Evolutionary conservation across 495 filamentous ascomycete genomes (phyloP), one percentile per base, ranked within the genome.

Genomic region (Stereocaulon alpinum): DNA sequence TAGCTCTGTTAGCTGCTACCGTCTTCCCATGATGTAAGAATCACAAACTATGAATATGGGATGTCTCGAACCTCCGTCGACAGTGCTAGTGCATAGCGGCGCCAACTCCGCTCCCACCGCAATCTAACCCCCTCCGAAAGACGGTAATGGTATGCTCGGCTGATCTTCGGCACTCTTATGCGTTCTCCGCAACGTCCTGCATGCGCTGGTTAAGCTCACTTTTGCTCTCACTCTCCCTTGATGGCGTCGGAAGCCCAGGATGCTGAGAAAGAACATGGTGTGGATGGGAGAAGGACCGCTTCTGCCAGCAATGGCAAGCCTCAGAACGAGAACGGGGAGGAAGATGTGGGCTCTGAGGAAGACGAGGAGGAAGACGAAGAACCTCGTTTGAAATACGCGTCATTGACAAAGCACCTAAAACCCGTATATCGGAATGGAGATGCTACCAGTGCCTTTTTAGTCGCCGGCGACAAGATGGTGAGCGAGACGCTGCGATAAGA

Each of bases 381-480:
- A 69, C 94, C 93, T 51, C 87, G 83, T 66, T 78, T 98, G 64
- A 96, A 98, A 73, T 96, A 96, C 71, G 84, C 84, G 30, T 83
- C 87, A 57, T 71, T 96, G 59, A 97, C 93, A 15, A 84, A 82
- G 52, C 84, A 86, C 61, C 71, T 97, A 58, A 82, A 79, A 17
- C 72, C 86, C 6, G 82, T 96, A 50, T 98, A 97, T 75, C 83
- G 89, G 53, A 95, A 94, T 74, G 91, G 89, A 58, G 93, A 98
- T 78, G 87, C 89, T 60, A 95, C 92, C 40, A 95, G 91, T 72
- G 75, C 88, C 10, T 94, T 91, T 66, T 73, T 93, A 32, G 88
- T 93, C 51, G 87, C 87, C 22, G 92, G 90, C 29, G 93, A 97
- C 75, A 97, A 96, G 75, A 95, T 96, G 91, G 89, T 92, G 76